Evolutionary conservation across 345 rosid genomes (phyloP).

Genomic region (Eucalyptus globulus): DNA sequence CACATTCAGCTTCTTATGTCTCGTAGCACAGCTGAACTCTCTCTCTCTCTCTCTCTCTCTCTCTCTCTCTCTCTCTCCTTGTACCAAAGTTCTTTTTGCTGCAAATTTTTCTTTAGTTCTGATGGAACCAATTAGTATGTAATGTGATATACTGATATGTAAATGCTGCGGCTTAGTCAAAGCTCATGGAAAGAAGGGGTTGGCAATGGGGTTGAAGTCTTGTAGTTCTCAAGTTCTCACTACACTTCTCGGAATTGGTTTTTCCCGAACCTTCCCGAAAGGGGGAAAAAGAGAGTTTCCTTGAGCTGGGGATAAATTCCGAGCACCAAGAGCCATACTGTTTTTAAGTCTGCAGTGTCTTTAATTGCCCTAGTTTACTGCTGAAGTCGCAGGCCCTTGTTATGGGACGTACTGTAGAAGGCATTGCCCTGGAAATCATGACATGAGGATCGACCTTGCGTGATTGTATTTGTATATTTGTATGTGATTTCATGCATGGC

Average conservation of each 20-base stretch:
- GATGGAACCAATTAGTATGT: neutral
- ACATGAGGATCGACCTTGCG: neutral
- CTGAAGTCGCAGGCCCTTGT: neutral
- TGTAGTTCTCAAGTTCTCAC: neutral
- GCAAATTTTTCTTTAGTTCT: neutral
- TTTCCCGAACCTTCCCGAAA: neutral
- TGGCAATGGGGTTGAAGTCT: neutral
- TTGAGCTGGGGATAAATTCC: neutral
- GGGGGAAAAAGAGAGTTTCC: neutral
- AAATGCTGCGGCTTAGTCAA: neutral
- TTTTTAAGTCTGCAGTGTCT: neutral
- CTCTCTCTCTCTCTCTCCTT: neutral
- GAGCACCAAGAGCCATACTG: neutral
- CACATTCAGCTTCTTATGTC: slow-evolving; percentile 2
- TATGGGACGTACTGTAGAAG: neutral
- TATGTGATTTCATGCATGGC: neutral
- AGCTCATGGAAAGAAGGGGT: neutral
- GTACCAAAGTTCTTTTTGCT: neutral
- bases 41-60: neutral
- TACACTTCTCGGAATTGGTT: neutral
- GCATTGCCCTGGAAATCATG: neutral
- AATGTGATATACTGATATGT: neutral
- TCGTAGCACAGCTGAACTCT: neutral
- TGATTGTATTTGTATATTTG: neutral
- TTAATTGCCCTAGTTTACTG: neutral